Percentiles rank a stretch among this genome's conserved stretches.
Evolutionary conservation across 306 rosid species (phyloP).

Genomic region (Quercus engelmannii): DNA sequence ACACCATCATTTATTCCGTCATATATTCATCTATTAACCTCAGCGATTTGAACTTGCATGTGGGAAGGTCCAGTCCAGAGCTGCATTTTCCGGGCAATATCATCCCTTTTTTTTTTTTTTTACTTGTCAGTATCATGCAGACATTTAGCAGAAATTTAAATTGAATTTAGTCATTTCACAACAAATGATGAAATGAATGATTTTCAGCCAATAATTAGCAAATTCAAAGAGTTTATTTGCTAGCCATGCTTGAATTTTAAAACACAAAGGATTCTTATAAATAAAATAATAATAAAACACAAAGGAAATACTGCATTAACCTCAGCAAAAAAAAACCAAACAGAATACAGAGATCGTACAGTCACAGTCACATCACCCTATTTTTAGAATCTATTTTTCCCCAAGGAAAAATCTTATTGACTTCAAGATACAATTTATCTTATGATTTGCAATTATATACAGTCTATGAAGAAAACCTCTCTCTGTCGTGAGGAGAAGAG

Average conservation of each 20-base stretch:
- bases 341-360: too few species aligned
- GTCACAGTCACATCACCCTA: background rate
- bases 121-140: too few species aligned
- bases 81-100: constrained; percentile 53
- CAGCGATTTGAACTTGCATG: constrained; percentile 60
- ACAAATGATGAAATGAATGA: too few species aligned
- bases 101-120: background rate
- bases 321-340: too few species aligned
- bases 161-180: too few species aligned
- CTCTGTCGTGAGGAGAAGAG: constrained; percentile 67
- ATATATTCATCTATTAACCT: constrained; percentile 63
- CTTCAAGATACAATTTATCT: background rate
- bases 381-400: background rate
- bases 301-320: too few species aligned
- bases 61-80: constrained; percentile 68
- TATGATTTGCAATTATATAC: background rate
- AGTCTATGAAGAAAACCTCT: constrained; percentile 55
- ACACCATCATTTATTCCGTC: constrained; percentile 68
- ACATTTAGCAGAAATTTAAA: too few species aligned
- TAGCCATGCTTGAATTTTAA: too few species aligned
- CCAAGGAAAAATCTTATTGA: background rate
- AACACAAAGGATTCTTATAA: too few species aligned
- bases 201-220: too few species aligned
- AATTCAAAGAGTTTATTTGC: too few species aligned
- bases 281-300: too few species aligned